Evolutionary conservation across 768 basidiomycete species (phyloP).

Genomic region (Exidia glandulosa): DNA sequence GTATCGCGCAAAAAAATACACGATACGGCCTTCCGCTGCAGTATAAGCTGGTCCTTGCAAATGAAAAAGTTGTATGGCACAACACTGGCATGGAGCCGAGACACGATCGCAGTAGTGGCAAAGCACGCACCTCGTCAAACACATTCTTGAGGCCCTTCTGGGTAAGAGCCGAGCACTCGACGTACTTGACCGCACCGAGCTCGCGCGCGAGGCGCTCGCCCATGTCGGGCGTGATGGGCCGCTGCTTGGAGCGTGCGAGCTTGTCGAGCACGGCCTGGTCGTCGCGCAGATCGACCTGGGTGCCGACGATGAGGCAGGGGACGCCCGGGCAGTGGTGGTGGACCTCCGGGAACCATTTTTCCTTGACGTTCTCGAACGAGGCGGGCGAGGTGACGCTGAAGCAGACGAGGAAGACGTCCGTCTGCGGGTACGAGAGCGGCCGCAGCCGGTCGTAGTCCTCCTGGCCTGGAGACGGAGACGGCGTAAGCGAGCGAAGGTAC

Average conservation of each 20-base stretch:
- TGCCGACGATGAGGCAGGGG: conserved; percentile 97
- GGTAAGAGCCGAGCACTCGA: conserved; percentile 97
- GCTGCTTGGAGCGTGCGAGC: conserved; percentile 90
- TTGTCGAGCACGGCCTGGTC: conserved; percentile 91
- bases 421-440: conserved; percentile 98
- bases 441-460: conserved; percentile 99
- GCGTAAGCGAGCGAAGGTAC: neutral
- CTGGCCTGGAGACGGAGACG: conserved; percentile 51
- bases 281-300: conserved; percentile 94
- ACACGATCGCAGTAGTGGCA: too few species aligned
- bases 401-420: conserved; percentile 98
- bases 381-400: conserved; percentile 98
- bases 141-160: conserved; percentile 99
- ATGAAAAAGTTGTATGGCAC: neutral
- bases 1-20: neutral
- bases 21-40: too few species aligned
- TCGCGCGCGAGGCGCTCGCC: conserved; percentile 95
- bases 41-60: neutral
- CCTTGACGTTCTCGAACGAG: conserved; percentile 99
- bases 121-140: conserved; percentile 83
- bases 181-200: conserved; percentile 96
- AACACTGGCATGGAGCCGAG: too few species aligned
- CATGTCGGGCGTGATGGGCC: conserved; percentile 76
- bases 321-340: conserved; percentile 99
- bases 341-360: conserved; percentile 99